phyloP scores from a whole-genome alignment of 2,329 filamentous ascomycete genomes.

The Metarhizium robertsii region DNA sequence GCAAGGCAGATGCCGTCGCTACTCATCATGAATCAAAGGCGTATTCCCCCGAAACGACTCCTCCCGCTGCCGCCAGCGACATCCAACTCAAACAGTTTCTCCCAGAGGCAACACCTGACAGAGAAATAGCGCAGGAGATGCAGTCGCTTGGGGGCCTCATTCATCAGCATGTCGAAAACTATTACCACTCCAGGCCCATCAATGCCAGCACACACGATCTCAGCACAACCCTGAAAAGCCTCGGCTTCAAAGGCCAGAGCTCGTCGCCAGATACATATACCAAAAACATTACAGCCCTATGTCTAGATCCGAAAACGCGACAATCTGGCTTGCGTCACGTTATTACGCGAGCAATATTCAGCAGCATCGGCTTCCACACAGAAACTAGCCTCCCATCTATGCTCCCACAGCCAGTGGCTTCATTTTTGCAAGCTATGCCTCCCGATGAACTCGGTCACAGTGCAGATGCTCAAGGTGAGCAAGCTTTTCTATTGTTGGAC shows the following conservation, averaged over 20 bases:
- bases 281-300: conserved; percentile 17
- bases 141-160: conserved; percentile 24
- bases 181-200: conserved; percentile 25
- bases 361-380: conserved; percentile 21
- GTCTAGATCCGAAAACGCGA: conserved; percentile 22
- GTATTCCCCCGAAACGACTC: neutral
- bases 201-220: neutral
- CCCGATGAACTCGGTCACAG: neutral
- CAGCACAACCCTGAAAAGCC: neutral
- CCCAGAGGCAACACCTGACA: conserved; percentile 25
- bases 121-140: conserved; percentile 24
- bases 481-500: no score
- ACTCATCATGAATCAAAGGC: neutral
- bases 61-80: conserved; percentile 12
- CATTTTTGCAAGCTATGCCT: conserved; percentile 13
- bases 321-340: conserved; percentile 26
- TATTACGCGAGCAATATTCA: conserved; percentile 25
- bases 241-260: conserved; percentile 7
- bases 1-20: neutral
- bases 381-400: conserved; percentile 20
- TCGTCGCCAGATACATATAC: neutral
- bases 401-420: conserved; percentile 24
- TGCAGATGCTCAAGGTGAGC: neutral
- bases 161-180: conserved; percentile 28
- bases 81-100: conserved; percentile 25